A percentile compares a stretch with the other conserved stretches of the same genome.
Conservation (phyloP, 148 eudicot species). For the Rheum nobile region DNA sequence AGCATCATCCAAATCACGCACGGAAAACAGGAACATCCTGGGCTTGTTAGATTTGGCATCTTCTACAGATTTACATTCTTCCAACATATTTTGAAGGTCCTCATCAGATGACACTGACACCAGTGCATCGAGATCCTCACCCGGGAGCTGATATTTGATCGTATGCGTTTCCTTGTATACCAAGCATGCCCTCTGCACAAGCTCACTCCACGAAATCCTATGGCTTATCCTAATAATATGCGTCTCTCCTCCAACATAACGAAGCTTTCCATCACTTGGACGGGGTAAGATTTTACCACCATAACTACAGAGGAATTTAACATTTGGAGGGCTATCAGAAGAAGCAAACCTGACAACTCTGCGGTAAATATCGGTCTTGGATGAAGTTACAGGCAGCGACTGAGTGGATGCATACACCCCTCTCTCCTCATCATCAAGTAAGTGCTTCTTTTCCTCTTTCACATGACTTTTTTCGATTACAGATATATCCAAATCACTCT, state of each 20-base stretch:
- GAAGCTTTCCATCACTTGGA: conserved; percentile 84
- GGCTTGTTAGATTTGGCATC: conserved; percentile 66
- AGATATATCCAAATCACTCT: conserved; percentile 31
- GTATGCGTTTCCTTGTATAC: conserved; percentile 47
- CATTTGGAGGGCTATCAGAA: conserved; percentile 48
- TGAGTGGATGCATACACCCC: conserved; percentile 40
- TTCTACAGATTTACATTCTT: conserved; percentile 65
- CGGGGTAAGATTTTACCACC: conserved; percentile 92
- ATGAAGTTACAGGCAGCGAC: conserved; percentile 34
- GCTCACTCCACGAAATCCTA: conserved; percentile 71
- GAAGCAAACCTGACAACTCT: conserved; percentile 40
- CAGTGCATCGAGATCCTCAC: conserved; percentile 95
- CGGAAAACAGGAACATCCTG: conserved; percentile 73
- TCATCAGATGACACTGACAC: conserved; percentile 87
- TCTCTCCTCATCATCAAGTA: conserved; percentile 32
- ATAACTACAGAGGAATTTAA: conserved; percentile 86
- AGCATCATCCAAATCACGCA: conserved; percentile 67
- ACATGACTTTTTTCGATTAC: conserved; percentile 32
- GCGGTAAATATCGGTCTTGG: conserved; percentile 31
- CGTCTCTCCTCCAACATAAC: conserved; percentile 96
- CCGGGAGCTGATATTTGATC: conserved; percentile 94
- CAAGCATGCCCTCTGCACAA: conserved; percentile 48
- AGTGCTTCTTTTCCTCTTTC: conserved; percentile 39
- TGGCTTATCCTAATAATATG: conserved; percentile 66
- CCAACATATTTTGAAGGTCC: conserved; percentile 95